These are phyloP conservation scores for Ichthyophthirius multifiliis DNA, from an alignment of 169 alveolate species.

Conservation along the genomic window DNA sequence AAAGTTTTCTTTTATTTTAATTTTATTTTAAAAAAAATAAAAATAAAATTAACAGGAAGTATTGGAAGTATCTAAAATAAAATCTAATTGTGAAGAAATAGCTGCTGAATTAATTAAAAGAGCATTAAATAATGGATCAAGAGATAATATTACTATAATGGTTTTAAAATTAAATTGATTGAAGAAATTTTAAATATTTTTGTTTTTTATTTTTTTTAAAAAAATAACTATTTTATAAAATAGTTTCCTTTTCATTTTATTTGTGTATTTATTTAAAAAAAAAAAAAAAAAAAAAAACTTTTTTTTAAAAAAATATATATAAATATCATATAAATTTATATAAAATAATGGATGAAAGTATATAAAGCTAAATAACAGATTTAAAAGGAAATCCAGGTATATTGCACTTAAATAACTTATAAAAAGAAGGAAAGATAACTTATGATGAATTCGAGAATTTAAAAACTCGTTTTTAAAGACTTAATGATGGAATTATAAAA, in stretches of 20 bases:
- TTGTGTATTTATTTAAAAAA: no score
- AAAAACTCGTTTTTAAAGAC: slow-evolving; percentile 23
- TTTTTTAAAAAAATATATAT: no score
- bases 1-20: slow-evolving; percentile 44
- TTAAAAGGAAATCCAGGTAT: slow-evolving; percentile 27
- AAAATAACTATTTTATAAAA: no score
- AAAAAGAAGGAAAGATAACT: slow-evolving; percentile 22
- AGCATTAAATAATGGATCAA: slow-evolving; percentile 66
- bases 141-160: slow-evolving; percentile 67
- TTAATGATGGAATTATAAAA: slow-evolving; percentile 30
- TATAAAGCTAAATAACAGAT: slow-evolving; percentile 23
- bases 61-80: slow-evolving; percentile 3
- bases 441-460: slow-evolving; percentile 29
- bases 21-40: background rate
- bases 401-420: slow-evolving; percentile 10
- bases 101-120: slow-evolving; percentile 52
- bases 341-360: no score
- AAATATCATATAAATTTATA: no score
- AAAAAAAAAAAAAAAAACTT: no score
- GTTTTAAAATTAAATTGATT: slow-evolving; percentile 47
- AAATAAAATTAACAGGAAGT: background rate
- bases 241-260: no score
- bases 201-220: no score
- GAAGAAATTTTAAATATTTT: no score
- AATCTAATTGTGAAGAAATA: slow-evolving; percentile 51